phyloP scores from a whole-genome alignment of 1,284 basidiomycete species.

The Omphalotus olearius region DNA sequence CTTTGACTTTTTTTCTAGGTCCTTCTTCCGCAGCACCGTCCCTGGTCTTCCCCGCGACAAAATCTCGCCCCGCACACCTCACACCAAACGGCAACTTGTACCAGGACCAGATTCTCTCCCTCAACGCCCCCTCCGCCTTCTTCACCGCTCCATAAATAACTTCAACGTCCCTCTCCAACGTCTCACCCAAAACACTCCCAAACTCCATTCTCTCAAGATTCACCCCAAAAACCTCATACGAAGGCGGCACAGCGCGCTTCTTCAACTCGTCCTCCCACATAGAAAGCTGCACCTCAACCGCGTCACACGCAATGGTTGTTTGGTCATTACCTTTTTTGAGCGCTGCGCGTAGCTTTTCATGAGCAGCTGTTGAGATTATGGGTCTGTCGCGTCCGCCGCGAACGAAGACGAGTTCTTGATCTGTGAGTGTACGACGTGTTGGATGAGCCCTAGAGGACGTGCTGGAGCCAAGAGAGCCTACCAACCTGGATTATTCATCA shows the following conservation, averaged over 20 bases:
- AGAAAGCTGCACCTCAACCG: not conserved
- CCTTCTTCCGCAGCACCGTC: not conserved
- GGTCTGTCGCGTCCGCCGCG: not conserved
- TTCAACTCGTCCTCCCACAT: conserved; percentile 1
- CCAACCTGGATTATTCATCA: too few relatives aligned
- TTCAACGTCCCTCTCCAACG: not conserved
- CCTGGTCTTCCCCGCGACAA: not conserved
- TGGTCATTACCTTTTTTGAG: not conserved
- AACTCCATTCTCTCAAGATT: not conserved
- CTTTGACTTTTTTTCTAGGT: conserved; percentile 1
- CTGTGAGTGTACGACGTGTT: not conserved
- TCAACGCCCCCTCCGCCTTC: not conserved
- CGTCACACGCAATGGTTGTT: not conserved
- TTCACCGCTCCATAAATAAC: not conserved
- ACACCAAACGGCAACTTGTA: conserved; percentile 4
- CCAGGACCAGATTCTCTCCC: conserved; percentile 4
- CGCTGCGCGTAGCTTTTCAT: not conserved
- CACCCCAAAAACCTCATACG: not conserved
- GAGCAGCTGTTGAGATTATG: not conserved
- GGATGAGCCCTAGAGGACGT: too few relatives aligned
- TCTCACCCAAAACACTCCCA: not conserved
- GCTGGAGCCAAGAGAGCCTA: too few relatives aligned
- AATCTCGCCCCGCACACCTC: not conserved
- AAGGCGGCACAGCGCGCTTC: not conserved
- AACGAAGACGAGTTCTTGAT: not conserved